Conservation (phyloP, 352 stramenopile genomes). For the Phytophthora hibernalis region DNA sequence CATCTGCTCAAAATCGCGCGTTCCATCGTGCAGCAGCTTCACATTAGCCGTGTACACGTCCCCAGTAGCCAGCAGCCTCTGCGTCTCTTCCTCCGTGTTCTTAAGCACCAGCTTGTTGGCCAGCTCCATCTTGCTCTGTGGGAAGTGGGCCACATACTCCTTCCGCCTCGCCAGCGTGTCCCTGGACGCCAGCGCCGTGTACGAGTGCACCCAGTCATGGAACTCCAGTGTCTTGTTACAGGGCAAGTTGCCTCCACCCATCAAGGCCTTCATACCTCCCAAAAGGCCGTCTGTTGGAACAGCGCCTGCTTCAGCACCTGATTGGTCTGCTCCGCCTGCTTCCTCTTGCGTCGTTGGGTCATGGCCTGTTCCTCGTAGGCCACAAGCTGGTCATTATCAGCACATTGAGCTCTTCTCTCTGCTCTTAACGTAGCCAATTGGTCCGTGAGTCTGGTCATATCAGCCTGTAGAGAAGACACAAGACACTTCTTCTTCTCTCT, state of each 20-base stretch:
- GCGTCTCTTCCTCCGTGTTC: conserved; percentile 50
- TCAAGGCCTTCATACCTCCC: conserved; percentile 53
- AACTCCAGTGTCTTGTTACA: conserved; percentile 63
- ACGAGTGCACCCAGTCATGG: conserved; percentile 82
- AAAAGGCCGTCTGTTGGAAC: conserved; percentile 76
- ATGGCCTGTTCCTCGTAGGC: conserved; percentile 67
- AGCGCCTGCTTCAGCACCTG: conserved; percentile 68
- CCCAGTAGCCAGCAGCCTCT: conserved; percentile 29
- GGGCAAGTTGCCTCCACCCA: conserved; percentile 46
- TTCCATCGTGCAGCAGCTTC: conserved; percentile 63
- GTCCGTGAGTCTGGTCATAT: conserved; percentile 47
- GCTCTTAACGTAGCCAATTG: conserved; percentile 53
- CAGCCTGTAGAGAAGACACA: conserved; percentile 53
- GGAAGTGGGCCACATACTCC: conserved; percentile 61
- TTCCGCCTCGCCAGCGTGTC: conserved; percentile 40
- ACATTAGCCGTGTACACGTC: conserved; percentile 51
- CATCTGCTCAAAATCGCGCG: conserved; percentile 35
- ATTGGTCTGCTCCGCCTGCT: conserved; percentile 62
- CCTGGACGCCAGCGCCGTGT: conserved; percentile 53
- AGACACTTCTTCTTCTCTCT: conserved; percentile 72
- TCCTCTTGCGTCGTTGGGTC: conserved; percentile 67
- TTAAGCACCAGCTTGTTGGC: conserved; percentile 59
- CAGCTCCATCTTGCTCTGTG: conserved; percentile 68
- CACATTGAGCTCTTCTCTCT: conserved; percentile 48
- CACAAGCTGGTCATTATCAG: conserved; percentile 55